A percentile compares a stretch with the other conserved stretches of the same genome.
These are phyloP conservation scores for Leccinum huronense DNA, from an alignment of 1,284 basidiomycete species.

Conservation along the genomic window DNA sequence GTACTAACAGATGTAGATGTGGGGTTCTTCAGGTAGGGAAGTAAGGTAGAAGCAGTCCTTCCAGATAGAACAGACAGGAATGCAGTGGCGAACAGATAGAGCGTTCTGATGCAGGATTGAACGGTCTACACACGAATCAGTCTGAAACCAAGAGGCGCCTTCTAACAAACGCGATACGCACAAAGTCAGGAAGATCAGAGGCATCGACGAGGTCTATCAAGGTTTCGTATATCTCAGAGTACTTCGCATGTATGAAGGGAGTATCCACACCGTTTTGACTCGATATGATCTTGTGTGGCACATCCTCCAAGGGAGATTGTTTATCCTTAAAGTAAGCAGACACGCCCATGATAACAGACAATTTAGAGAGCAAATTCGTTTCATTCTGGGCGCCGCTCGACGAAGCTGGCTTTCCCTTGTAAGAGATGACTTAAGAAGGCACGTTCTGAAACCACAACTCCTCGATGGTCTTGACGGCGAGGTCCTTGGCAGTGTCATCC, in stretches of 20 bases:
- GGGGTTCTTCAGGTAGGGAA: slow-evolving; percentile 86
- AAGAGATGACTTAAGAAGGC: slow-evolving; percentile 31
- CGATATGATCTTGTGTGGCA: slow-evolving; percentile 76
- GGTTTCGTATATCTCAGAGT: slow-evolving; percentile 76
- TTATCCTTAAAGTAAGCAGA: slow-evolving; percentile 79
- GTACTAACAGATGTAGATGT: slow-evolving; percentile 51
- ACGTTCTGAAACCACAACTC: slow-evolving; percentile 81
- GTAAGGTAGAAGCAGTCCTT: slow-evolving; percentile 73
- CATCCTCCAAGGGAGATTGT: slow-evolving; percentile 80
- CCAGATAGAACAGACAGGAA: slow-evolving; percentile 81
- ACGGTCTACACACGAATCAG: slow-evolving; percentile 54
- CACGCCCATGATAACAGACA: slow-evolving; percentile 82
- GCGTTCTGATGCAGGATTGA: slow-evolving; percentile 78
- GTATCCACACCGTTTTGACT: slow-evolving; percentile 40
- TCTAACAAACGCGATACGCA: slow-evolving; percentile 39
- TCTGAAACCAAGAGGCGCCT: not conserved
- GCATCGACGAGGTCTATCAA: slow-evolving; percentile 90
- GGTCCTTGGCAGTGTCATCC: slow-evolving; percentile 89
- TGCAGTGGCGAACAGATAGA: slow-evolving; percentile 78
- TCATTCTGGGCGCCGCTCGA: slow-evolving; percentile 45
- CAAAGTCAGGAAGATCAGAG: slow-evolving; percentile 73
- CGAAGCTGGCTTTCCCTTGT: slow-evolving; percentile 38
- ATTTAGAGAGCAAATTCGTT: slow-evolving; percentile 54
- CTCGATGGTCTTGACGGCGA: slow-evolving; percentile 84
- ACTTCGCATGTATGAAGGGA: slow-evolving; percentile 55